Percentiles rank a stretch among this genome's conserved stretches.
phyloP scores from a whole-genome alignment of 176 grass and related monocot genomes.

The Juncus effusus region DNA sequence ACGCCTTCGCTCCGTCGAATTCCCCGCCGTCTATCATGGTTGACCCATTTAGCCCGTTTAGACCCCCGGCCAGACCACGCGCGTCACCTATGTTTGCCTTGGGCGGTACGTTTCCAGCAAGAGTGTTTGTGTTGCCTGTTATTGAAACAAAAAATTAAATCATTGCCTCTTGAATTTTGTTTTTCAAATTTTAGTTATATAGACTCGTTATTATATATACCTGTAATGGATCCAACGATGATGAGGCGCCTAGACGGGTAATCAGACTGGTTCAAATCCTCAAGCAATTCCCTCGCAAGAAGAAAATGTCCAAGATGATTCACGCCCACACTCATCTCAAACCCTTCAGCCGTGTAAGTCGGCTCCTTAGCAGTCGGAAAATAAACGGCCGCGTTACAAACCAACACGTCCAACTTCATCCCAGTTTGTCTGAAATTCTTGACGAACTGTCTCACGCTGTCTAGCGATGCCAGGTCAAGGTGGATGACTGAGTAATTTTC shows the following conservation, averaged over 20 bases:
- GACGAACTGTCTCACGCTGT: constrained; percentile 88
- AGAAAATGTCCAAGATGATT: constrained; percentile 98
- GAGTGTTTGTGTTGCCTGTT: constrained; percentile 90
- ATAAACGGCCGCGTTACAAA: constrained; percentile 97
- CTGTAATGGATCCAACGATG: constrained; percentile 96
- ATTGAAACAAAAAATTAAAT: background rate
- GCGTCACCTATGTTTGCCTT: constrained; percentile 97
- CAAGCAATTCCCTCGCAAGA: constrained; percentile 68
- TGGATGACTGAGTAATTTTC: constrained; percentile 81
- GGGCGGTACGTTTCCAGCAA: constrained; percentile 80
- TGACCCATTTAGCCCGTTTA: constrained; percentile 54
- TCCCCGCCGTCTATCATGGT: constrained; percentile 85
- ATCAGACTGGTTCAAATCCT: constrained; percentile 58
- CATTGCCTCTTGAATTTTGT: background rate
- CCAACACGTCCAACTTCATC: constrained; percentile 78
- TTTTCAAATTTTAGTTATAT: background rate
- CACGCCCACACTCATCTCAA: constrained; percentile 98
- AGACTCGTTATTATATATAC: constrained; percentile 26
- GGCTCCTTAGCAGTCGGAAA: constrained; percentile 92
- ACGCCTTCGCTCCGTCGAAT: constrained; percentile 93
- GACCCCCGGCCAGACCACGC: constrained; percentile 59
- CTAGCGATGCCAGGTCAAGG: constrained; percentile 87
- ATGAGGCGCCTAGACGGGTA: constrained; percentile 87
- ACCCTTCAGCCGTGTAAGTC: constrained; percentile 74
- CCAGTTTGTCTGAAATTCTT: constrained; percentile 47